Evolutionary conservation across 2,329 filamentous ascomycete genomes (phyloP), one percentile per base, ranked within the genome.

Genomic region (Diaporthe citriasiana): DNA sequence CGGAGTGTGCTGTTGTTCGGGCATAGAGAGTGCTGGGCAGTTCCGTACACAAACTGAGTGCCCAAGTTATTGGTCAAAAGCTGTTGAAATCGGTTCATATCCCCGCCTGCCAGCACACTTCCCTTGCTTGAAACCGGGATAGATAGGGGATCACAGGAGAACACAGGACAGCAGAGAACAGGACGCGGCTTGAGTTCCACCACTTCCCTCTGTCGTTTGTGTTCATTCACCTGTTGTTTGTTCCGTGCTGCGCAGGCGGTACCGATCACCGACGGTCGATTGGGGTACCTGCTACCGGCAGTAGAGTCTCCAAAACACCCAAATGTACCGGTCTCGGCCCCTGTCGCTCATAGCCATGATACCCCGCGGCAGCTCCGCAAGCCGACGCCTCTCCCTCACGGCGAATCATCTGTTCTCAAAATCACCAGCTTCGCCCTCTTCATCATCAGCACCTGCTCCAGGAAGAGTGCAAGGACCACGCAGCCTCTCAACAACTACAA

Each of bases 321-420:
- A 71, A 60, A 60, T 75, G 71, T 75, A 69, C 73, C 74, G 74
- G 74, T 75, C 53, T 75, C 74, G 74, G 74, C 71, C 73, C 27
- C 47, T 66, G 15, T 45, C 57, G 25, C 15, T 71, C 27, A 75
- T 66, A 47, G 50, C 50, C 47, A 72, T 72, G 71, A 53, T 81
- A 80, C 79, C 80, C 80, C 80, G 78, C 79, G 76, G 75, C 71
- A 77, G 73, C 72, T 71, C 75, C 74, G 75, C 77, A 76, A 77
- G 79, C 76, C 77, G 77, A 74, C 78, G 83, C 63, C 78, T 84
- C 27, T 83, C 82, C 68, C 79, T 81, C 63, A 83, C 84, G 76
- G 79, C 82, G n/a, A 77, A 82, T 76, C 83, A 84, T 72, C 78
- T 84, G 77, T 79, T 76, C 30, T 59, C 71, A 71, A n/a, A 47